A percentile compares a stretch with the other conserved stretches of the same genome.
Conservation (phyloP, 495 filamentous ascomycete genomes). For the Aspergillus egyptiacus region DNA sequence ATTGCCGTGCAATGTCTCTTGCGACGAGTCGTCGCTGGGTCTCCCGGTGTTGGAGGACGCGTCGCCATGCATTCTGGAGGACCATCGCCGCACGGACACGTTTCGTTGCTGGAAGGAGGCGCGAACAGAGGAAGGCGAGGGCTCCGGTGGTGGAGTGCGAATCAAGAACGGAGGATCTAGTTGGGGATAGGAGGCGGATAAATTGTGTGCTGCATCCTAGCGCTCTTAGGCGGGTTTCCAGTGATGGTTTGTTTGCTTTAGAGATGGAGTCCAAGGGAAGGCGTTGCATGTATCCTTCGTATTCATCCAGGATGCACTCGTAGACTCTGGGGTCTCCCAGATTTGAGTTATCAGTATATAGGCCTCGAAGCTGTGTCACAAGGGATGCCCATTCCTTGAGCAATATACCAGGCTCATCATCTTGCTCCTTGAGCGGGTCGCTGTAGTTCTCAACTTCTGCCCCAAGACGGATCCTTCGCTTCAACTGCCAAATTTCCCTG, state of each 20-base stretch:
- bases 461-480: slow-evolving; percentile 21
- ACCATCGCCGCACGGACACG: slow-evolving; percentile 38
- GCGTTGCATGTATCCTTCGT: slow-evolving; percentile 35
- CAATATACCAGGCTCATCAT: slow-evolving; percentile 30
- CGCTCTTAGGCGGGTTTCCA: slow-evolving; percentile 26
- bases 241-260: slow-evolving; percentile 2
- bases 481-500: slow-evolving; percentile 46
- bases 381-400: slow-evolving; percentile 52
- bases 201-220: slow-evolving; percentile 42
- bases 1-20: slow-evolving; percentile 39
- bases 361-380: slow-evolving; percentile 41
- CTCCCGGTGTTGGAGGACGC: slow-evolving; percentile 22
- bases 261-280: not conserved
- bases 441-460: slow-evolving; percentile 15
- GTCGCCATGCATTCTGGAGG: slow-evolving; percentile 42
- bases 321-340: slow-evolving; percentile 55
- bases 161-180: slow-evolving; percentile 36
- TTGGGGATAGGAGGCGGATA: slow-evolving; percentile 31
- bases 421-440: slow-evolving; percentile 13
- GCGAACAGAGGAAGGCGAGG: slow-evolving; percentile 58
- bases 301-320: slow-evolving; percentile 54
- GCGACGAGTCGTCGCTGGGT: slow-evolving; percentile 35
- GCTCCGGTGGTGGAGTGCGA: slow-evolving; percentile 48
- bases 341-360: slow-evolving; percentile 48
- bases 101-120: slow-evolving; percentile 49